These are phyloP conservation scores for Colletotrichum tanaceti DNA, from an alignment of 2,329 filamentous ascomycete species.

Conservation along the genomic window DNA sequence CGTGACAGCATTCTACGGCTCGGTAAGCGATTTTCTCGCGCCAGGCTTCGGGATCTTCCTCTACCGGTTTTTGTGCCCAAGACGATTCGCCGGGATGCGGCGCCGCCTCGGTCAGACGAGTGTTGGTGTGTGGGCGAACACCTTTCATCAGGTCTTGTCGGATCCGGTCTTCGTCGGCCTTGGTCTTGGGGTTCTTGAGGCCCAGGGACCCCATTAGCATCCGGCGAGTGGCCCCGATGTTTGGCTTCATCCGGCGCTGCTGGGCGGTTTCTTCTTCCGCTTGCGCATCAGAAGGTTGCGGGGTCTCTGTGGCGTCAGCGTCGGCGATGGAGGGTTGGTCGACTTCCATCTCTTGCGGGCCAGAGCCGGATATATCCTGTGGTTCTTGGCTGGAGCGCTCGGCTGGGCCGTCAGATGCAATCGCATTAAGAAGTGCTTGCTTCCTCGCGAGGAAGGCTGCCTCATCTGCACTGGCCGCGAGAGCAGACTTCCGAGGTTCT, in stretches of 20 bases:
- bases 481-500: neutral
- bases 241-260: conserved; percentile 51
- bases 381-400: conserved; percentile 7
- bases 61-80: conserved; percentile 37
- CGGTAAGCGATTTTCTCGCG: conserved; percentile 77
- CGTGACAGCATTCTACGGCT: conserved; percentile 86
- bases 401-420: conserved; percentile 39
- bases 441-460: conserved; percentile 54
- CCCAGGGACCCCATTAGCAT: conserved; percentile 80
- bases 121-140: conserved; percentile 52
- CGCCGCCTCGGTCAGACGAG: conserved; percentile 42
- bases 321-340: neutral
- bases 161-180: conserved; percentile 74
- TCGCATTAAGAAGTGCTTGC: conserved; percentile 52
- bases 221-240: conserved; percentile 72
- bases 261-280: conserved; percentile 39
- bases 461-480: conserved; percentile 29
- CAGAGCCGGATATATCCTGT: conserved; percentile 3
- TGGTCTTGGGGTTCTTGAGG: conserved; percentile 73
- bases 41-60: conserved; percentile 74
- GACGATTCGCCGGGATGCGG: conserved; percentile 12
- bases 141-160: conserved; percentile 69
- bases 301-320: neutral
- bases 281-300: neutral
- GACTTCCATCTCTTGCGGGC: conserved; percentile 10